Evolutionary conservation across 371 early-diverging fungal species (phyloP), one percentile per base, ranked within the genome.

Genomic region (Smittium culicis): DNA sequence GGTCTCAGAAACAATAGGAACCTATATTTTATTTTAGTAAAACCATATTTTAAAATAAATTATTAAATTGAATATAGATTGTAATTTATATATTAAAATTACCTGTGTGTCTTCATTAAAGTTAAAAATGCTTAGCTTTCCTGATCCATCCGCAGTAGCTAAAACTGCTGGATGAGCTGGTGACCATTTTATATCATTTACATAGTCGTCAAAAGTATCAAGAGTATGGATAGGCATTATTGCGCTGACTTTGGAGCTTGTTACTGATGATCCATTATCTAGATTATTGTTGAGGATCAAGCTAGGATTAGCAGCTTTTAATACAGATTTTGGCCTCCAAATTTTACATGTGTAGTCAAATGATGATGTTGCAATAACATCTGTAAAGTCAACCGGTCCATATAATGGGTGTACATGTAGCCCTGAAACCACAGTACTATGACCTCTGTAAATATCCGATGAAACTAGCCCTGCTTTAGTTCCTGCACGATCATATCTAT

Each of bases 331-430:
- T 2, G 90, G 83, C 61, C 92, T 82, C 96, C 96, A 98, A 29
- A 98, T 79, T 68, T 94, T 93, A 66, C 93, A 87, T 0, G 95
- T 92, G 95, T 95, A 98, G 74, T 96, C 96, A 1, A 94, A 89
- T 3, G 90, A 90, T 33, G 86, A 81, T 0, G 95, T 95, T 63
- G 96, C 70, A 72, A 91, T 92, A 61, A 96, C 72, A 74, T 96
- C 95, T 8, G 92, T 84, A 72, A 91, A 92, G 68, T 93, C 94
- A 20, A 81, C 78, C 24, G 89, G 83, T 2, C 90, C 91, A 69
- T 79, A 76, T 2, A 82, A 64, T 28, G 97, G 95, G 74, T 97
- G 98, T 81, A 95, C 92, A 63, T 89, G 80, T 66, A 98, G 76
- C n/a, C 90, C 87, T 24, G 94, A 94, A 32, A 98, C 82, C 63